Percentiles rank a stretch among this genome's conserved stretches.
These are phyloP conservation scores for Juglanconis oblonga DNA, from an alignment of 2,329 filamentous ascomycete genomes.

Conservation along the genomic window DNA sequence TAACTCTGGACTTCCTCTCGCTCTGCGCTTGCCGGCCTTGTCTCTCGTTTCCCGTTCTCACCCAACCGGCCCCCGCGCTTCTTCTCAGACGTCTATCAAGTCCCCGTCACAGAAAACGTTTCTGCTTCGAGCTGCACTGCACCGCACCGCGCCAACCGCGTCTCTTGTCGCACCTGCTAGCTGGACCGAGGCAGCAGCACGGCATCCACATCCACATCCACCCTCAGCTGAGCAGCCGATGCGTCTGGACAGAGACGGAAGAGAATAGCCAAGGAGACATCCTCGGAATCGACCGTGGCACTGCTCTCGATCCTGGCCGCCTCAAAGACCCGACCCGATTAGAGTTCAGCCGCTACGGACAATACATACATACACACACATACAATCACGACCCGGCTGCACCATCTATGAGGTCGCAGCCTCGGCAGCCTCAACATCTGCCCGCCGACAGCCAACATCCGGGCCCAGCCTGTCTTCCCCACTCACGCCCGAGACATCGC, in stretches of 20 bases:
- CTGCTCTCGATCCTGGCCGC: no score
- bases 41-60: conserved; percentile 4
- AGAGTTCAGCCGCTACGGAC: no score
- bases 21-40: not conserved
- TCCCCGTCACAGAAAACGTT: not conserved
- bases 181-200: not conserved
- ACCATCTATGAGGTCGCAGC: conserved; percentile 12
- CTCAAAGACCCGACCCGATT: no score
- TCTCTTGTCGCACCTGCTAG: not conserved
- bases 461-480: conserved; percentile 12
- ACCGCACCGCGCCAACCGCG: not conserved
- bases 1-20: not conserved
- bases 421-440: conserved; percentile 3
- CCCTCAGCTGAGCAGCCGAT: not conserved
- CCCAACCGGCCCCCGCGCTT: not conserved
- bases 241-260: not conserved
- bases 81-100: no score
- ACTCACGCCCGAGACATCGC: conserved; percentile 11
- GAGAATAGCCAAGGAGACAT: not conserved
- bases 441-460: not conserved
- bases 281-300: no score
- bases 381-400: not conserved
- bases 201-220: not conserved
- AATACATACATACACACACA: not conserved
- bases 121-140: not conserved